Evolutionary conservation across 1,284 basidiomycete genomes (phyloP), one percentile per base, ranked within the genome.

Genomic region (Amylostereum areolatum): DNA sequence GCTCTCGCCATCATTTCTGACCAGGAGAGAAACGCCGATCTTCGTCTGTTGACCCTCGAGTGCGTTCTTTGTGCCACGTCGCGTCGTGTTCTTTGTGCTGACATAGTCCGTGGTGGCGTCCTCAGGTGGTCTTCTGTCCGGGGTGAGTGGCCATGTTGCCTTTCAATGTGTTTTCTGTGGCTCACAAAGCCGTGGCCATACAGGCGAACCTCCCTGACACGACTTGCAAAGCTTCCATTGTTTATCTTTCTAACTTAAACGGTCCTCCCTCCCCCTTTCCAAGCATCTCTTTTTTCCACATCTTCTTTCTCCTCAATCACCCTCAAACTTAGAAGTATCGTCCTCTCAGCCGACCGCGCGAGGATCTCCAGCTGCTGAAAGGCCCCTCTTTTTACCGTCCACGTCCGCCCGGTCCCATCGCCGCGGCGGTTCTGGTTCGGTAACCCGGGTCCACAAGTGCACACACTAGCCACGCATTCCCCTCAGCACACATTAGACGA

Each of bases 131-230:
- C 81, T 66, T 83, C 81, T 53, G 79, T 89, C 61, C 75, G 85
- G 77, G 87, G 86, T 86, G 56, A 48, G 76, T 66, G 42, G 53
- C 30, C 28, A 10, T 27, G 24, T 46, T 37, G 28, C 11, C 24
- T 51, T 36, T 11, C 50, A 41, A 18, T n/a, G 33, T 7, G 25
- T 7, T 29, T 12, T 24, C 51, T 34, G 51, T 27, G 35, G 43
- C 37, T 36, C 27, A 51, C 49, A 48, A 52, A 42, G 52, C 33
- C 35, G 48, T 57, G 64, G 41, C 54, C 44, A 44, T 48, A 49
- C 55, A 89, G 86, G 87, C 63, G 84, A 89, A 80, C 86, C 86
- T 68, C 85, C 87, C 70, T 87, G 74, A 85, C 78, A 79, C 63
- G 71, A 67, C 68, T 59, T 57, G 62, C 41, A 12, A 43, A 27